Base-by-base conservation (phyloP, 805 yeast genomes). In the Saccharomycopsis babjevae region DNA sequence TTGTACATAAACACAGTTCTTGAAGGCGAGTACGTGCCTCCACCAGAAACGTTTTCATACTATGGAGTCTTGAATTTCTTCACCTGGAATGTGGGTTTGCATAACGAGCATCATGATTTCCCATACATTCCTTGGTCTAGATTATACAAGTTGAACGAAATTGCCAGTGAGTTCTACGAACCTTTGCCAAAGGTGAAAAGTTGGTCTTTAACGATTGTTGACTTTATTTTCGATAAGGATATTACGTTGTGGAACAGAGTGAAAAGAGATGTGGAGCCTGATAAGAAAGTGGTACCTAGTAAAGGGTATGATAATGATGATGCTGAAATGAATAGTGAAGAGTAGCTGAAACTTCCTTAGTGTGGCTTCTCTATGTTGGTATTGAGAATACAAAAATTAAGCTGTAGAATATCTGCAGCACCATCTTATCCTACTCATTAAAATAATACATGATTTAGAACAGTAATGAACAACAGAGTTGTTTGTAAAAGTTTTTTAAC, bases 41-140 rank as follows among this genome's bases (percentile, higher is more conserved):
- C 93, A 0, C 74, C 82, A 8, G 97, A 91, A 70, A 91, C 97
- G 0, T 91, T 85, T 69, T 87, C 96, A 7, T 91, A 91, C 73
- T 91, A 91, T 68, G 97, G 97, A 0, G 73, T 82, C 30, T 77
- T 91, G 66, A 91, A 91, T 69, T 62, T 78, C 46, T 74, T 92
- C 65, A 89, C 94, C 1, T 91, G 96, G 93, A 91, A 91, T 68
- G 97, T 90, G 8, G 97, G 97, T 1, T 83, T 89, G 70, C 97
- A 91, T 72, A 90, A 88, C 68, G 97, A 91, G 72, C 97, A 91
- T 72, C 97, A 91, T 70, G 97, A 91, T 74, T 91, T 91, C 78
- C 97, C 97, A 1, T 91, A 85, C 70, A 80, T 91, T 67, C 93
- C 97, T 0, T 91, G 97, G 97, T 81, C 94, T 0, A 82, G 83